phyloP scores from a whole-genome alignment of 2,329 filamentous ascomycete genomes.

The Claviceps sp. region DNA sequence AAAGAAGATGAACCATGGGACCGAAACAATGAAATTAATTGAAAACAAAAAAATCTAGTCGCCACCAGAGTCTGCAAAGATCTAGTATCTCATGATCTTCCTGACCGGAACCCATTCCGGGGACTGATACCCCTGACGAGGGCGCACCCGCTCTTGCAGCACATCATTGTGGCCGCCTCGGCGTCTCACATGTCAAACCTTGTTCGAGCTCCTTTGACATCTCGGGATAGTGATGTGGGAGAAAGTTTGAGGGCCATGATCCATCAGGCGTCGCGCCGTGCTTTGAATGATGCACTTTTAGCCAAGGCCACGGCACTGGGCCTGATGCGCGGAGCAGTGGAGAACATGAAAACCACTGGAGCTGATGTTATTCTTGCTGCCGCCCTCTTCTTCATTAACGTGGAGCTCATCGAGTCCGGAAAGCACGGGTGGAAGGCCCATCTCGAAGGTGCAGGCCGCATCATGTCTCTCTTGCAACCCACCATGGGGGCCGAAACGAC shows the following conservation, averaged over 20 bases:
- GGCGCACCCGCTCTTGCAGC: slow-evolving; percentile 27
- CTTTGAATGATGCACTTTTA: slow-evolving; percentile 29
- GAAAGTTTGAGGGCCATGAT: slow-evolving; percentile 2
- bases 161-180: slow-evolving; percentile 34
- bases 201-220: slow-evolving; percentile 18
- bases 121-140: slow-evolving; percentile 28
- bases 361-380: slow-evolving; percentile 31
- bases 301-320: slow-evolving; percentile 32
- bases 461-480: slow-evolving; percentile 28
- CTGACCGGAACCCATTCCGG: slow-evolving; percentile 32
- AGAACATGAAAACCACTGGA: slow-evolving; percentile 22
- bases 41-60: slow-evolving; percentile 21
- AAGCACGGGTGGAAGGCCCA: slow-evolving; percentile 34
- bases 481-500: slow-evolving; percentile 19
- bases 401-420: slow-evolving; percentile 36
- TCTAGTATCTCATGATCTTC: slow-evolving; percentile 33
- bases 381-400: slow-evolving; percentile 35
- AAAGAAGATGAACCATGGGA: not conserved
- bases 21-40: not conserved
- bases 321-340: slow-evolving; percentile 27
- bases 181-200: slow-evolving; percentile 35
- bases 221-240: not conserved
- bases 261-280: slow-evolving; percentile 12
- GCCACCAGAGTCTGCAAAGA: slow-evolving; percentile 37
- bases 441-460: slow-evolving; percentile 29